Conservation (phyloP, 306 rosid genomes). For the Prosopis cineraria region DNA sequence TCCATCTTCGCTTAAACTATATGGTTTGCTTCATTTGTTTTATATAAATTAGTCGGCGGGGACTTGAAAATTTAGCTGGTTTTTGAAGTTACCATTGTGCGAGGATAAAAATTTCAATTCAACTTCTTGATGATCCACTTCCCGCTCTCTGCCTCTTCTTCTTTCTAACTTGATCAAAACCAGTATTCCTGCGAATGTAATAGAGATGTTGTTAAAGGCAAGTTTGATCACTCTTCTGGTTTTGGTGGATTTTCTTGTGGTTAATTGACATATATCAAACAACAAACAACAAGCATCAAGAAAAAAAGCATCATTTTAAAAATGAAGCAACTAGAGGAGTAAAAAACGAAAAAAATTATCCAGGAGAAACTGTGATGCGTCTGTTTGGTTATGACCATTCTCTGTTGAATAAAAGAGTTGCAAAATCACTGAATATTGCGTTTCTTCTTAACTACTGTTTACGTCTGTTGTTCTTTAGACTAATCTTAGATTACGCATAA, state of each 20-base stretch:
- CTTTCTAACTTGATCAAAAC: not conserved
- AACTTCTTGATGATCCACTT: not conserved
- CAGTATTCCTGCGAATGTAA: not conserved
- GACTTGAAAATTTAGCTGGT: not conserved
- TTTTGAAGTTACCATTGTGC: not conserved
- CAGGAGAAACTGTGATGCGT: not conserved
- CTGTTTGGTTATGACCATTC: not conserved
- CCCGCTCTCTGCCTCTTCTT: not conserved
- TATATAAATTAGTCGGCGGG: not conserved
- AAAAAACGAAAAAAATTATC: not conserved
- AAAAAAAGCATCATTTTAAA: not conserved
- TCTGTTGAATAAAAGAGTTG: not conserved
- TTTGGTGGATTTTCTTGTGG: conserved; percentile 4
- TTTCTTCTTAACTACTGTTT: not conserved
- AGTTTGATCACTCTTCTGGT: not conserved
- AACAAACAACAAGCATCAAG: not conserved
- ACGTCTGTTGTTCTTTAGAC: not conserved
- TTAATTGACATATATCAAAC: not conserved
- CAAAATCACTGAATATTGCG: not conserved
- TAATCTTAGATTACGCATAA: not conserved
- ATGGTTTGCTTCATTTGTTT: not conserved
- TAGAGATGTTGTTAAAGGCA: not conserved
- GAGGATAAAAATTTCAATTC: not conserved
- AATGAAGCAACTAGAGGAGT: not conserved
- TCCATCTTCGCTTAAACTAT: not conserved